phyloP scores from a whole-genome alignment of 768 basidiomycete genomes.

The Mycena pura region DNA sequence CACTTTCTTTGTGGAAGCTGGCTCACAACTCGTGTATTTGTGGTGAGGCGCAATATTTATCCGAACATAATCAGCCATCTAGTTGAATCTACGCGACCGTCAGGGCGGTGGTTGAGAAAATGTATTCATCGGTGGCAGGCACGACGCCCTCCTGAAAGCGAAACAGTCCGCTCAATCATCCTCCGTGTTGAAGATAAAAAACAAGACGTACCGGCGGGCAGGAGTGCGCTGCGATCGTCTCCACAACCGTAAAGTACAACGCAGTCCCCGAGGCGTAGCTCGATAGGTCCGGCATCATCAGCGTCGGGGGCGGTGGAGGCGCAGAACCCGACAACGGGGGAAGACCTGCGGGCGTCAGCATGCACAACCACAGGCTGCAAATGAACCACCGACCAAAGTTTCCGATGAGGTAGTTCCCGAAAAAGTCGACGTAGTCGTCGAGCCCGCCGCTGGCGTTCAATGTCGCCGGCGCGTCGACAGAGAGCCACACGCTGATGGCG shows the following conservation, averaged over 20 bases:
- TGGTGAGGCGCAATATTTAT: too few relatives aligned
- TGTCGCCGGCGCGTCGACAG: not conserved
- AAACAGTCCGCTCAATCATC: too few relatives aligned
- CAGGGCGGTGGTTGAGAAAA: too few relatives aligned
- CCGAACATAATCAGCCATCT: too few relatives aligned
- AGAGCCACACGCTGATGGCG: slow-evolving; percentile 4
- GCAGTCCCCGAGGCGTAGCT: not conserved
- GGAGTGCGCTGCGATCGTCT: not conserved
- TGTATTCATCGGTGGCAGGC: too few relatives aligned
- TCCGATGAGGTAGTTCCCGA: not conserved
- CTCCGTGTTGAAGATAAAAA: not conserved
- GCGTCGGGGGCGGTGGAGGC: not conserved
- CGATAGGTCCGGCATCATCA: slow-evolving; percentile 10
- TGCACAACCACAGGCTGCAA: not conserved
- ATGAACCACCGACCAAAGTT: not conserved
- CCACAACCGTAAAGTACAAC: slow-evolving; percentile 2
- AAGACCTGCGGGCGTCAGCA: not conserved
- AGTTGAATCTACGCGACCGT: too few relatives aligned
- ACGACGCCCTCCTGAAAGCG: not conserved
- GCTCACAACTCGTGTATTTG: too few relatives aligned
- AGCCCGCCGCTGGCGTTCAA: slow-evolving; percentile 4
- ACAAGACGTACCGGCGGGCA: slow-evolving; percentile 8
- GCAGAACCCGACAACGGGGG: not conserved
- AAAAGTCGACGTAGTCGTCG: not conserved
- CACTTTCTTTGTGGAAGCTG: too few relatives aligned